These are phyloP conservation scores for Aspergillus sp. DNA, from an alignment of 2,329 filamentous ascomycete genomes.

Conservation along the genomic window DNA sequence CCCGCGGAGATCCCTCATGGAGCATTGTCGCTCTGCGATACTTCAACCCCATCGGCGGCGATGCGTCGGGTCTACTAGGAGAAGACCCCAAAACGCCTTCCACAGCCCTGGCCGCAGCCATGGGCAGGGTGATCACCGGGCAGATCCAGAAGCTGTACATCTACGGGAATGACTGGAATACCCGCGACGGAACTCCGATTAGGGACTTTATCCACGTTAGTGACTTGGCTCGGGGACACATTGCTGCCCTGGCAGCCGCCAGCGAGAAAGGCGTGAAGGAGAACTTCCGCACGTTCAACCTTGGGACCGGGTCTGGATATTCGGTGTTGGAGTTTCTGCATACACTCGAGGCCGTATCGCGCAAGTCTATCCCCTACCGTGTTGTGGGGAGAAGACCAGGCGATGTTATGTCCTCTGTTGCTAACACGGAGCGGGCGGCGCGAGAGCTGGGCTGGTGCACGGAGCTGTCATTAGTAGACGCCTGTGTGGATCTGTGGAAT, in stretches of 20 bases:
- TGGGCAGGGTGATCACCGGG: not conserved
- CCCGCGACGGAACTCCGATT: not conserved
- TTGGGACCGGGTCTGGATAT: not conserved
- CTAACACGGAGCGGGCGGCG: not conserved
- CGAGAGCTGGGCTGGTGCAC: not conserved
- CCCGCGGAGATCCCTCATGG: not conserved
- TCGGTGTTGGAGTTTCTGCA: not conserved
- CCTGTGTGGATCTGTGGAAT: not conserved
- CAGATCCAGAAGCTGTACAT: not conserved
- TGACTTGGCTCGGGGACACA: not conserved
- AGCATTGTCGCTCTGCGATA: not conserved
- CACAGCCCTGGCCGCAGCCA: not conserved
- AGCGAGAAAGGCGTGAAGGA: not conserved
- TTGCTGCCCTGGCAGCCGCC: not conserved
- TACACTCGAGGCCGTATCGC: not conserved
- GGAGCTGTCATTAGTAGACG: not conserved
- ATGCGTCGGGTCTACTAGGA: not conserved
- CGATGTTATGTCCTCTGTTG: not conserved
- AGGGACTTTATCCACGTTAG: not conserved
- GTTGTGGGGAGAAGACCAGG: not conserved
- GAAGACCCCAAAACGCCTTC: not conserved
- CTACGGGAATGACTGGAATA: not conserved
- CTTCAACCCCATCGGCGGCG: not conserved
- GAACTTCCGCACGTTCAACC: not conserved
- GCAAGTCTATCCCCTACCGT: not conserved